Conservation (phyloP, 2,329 filamentous ascomycete genomes). For the Helicocarpus griseus region DNA sequence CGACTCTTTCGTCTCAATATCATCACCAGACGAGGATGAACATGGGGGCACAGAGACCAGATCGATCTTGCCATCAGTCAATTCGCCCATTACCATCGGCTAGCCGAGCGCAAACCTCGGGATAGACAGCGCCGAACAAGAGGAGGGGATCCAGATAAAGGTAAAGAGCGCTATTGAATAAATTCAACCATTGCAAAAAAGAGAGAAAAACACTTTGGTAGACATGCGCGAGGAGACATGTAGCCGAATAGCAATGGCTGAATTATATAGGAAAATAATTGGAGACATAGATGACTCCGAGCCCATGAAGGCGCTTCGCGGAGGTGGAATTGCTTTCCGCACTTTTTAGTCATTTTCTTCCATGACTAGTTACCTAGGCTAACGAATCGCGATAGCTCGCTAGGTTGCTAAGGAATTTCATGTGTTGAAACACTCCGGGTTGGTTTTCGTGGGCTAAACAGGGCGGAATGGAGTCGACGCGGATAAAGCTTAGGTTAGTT, state of each 20-base stretch:
- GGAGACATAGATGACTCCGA: too few species aligned
- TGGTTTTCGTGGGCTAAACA: too few species aligned
- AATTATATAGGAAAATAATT: neutral
- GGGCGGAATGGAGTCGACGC: too few species aligned
- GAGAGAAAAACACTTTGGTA: neutral
- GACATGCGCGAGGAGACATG: neutral
- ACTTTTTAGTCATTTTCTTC: neutral
- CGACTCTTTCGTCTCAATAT: neutral
- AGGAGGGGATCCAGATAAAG: neutral
- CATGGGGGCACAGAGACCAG: neutral
- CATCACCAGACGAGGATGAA: constrained; percentile 2
- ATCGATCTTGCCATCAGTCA: neutral
- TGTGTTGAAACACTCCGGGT: too few species aligned
- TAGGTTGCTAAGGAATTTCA: too few species aligned
- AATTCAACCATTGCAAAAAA: neutral
- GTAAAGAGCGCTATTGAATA: neutral
- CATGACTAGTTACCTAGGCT: neutral
- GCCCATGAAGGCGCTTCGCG: neutral
- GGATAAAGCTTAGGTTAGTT: too few species aligned
- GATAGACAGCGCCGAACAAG: neutral
- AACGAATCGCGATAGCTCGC: too few species aligned
- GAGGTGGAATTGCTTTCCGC: neutral
- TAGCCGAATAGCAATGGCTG: neutral
- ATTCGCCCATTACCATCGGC: neutral
- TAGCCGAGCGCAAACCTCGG: neutral